Percentiles rank a stretch among this genome's conserved stretches.
Conservation (phyloP, 2,329 filamentous ascomycete genomes). For the Elsinoe fawcettii region DNA sequence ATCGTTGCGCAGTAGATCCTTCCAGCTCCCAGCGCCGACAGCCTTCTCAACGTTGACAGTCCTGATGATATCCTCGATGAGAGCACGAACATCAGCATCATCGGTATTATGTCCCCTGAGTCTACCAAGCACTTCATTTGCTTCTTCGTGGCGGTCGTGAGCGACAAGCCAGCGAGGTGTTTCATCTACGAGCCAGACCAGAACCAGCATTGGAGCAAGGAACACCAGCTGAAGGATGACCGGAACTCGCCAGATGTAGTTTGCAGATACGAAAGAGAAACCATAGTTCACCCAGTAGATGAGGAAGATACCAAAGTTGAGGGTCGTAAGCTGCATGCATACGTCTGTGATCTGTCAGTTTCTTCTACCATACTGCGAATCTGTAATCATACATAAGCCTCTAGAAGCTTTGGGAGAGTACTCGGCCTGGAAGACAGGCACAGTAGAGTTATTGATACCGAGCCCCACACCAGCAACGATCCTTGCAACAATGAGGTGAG, state of each 20-base stretch:
- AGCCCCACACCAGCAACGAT: constrained; percentile 27
- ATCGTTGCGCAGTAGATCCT: constrained; percentile 26
- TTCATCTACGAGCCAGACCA: constrained; percentile 35
- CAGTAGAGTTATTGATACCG: constrained; percentile 40
- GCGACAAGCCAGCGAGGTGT: constrained; percentile 39
- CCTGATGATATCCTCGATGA: constrained; percentile 24
- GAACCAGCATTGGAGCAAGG: constrained; percentile 33
- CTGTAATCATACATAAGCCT: constrained; percentile 27
- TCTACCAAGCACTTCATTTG: constrained; percentile 28
- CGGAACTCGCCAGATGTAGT: constrained; percentile 37
- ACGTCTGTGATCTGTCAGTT: background rate
- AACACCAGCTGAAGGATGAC: constrained; percentile 38
- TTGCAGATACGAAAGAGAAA: constrained; percentile 26
- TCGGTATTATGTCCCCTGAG: constrained; percentile 25
- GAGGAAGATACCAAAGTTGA: constrained; percentile 41
- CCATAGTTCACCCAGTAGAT: constrained; percentile 43
- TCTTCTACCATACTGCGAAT: too few relatives aligned
- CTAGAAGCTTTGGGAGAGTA: constrained; percentile 27
- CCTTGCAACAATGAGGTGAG: constrained; percentile 23
- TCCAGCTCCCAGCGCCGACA: constrained; percentile 34
- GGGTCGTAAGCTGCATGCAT: constrained; percentile 41
- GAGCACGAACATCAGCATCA: constrained; percentile 22
- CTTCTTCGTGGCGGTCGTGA: constrained; percentile 34
- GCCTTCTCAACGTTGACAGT: constrained; percentile 22
- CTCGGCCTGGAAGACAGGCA: constrained; percentile 41